These are phyloP conservation scores for Malassezia obtusa DNA, from an alignment of 1,284 basidiomycete species.

Conservation along the genomic window DNA sequence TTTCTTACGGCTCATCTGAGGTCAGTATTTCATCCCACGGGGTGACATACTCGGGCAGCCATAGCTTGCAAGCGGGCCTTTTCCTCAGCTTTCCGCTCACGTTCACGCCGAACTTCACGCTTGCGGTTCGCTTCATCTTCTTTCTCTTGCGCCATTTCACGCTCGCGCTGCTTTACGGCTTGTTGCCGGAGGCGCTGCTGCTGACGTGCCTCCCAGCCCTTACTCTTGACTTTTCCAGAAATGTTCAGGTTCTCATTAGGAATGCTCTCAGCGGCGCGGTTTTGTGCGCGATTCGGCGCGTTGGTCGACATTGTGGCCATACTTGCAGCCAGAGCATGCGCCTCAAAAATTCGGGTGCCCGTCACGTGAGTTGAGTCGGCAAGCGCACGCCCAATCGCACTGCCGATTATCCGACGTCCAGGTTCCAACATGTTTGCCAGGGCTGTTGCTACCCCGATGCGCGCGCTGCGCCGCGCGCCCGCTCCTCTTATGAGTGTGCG, in stretches of 20 bases:
- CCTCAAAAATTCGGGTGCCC: not conserved
- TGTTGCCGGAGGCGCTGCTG: constrained; percentile 9
- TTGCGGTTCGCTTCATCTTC: constrained; percentile 11
- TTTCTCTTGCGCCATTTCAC: constrained; percentile 12
- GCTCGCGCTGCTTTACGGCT: constrained; percentile 9
- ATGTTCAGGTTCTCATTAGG: not conserved
- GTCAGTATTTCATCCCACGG: not conserved
- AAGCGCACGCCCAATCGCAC: too few relatives aligned
- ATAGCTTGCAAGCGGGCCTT: constrained; percentile 13
- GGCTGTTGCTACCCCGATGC: not conserved
- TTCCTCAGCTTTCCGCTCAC: constrained; percentile 14
- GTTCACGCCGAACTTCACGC: constrained; percentile 9
- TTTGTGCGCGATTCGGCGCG: too few relatives aligned
- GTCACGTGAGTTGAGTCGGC: not conserved
- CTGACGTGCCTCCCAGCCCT: constrained; percentile 5
- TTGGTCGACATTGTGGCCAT: not conserved
- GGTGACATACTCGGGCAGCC: constrained; percentile 9
- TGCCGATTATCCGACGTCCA: too few relatives aligned
- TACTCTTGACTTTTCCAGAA: not conserved
- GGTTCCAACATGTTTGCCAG: not conserved
- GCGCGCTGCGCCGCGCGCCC: not conserved
- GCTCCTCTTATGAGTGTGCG: not conserved
- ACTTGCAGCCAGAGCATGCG: too few relatives aligned
- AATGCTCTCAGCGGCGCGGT: too few relatives aligned
- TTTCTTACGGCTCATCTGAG: constrained; percentile 17